Conservation (phyloP, 345 rosid species). For the Fremontodendron californicum region DNA sequence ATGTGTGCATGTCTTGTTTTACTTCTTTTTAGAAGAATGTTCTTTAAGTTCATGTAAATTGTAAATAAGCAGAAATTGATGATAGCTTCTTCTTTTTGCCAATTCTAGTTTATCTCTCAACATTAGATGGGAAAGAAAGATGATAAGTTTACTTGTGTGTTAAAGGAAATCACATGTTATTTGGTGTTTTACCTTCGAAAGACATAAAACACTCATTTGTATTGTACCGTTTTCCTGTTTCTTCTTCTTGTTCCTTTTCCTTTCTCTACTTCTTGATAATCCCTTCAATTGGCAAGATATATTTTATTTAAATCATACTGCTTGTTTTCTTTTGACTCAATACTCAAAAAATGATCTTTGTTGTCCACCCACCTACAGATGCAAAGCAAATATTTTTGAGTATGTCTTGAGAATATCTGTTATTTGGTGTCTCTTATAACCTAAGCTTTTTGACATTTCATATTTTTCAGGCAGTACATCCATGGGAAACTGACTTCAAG, state of each 20-base stretch:
- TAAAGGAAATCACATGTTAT: not conserved
- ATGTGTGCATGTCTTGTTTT: not conserved
- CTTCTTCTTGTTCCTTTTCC: not conserved
- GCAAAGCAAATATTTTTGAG: not conserved
- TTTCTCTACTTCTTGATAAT: not conserved
- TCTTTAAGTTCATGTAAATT: not conserved
- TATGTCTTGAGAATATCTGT: not conserved
- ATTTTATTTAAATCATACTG: not conserved
- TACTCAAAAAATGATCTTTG: not conserved
- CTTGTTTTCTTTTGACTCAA: constrained; percentile 4
- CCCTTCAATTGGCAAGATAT: not conserved
- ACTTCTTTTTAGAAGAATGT: not conserved
- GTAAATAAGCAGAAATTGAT: not conserved
- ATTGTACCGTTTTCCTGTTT: not conserved
- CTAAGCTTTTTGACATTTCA: not conserved
- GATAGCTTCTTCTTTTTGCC: not conserved
- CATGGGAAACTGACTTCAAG: constrained; percentile 46
- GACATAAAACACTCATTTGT: not conserved
- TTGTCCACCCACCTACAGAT: not conserved
- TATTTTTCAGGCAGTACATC: constrained; percentile 55
- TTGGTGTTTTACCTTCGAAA: not conserved
- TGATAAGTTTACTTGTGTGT: not conserved
- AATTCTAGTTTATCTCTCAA: no score
- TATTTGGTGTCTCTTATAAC: not conserved
- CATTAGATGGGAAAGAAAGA: not conserved